Conservation (phyloP, 2,329 filamentous ascomycete genomes). For the Penicillium vulpinum region DNA sequence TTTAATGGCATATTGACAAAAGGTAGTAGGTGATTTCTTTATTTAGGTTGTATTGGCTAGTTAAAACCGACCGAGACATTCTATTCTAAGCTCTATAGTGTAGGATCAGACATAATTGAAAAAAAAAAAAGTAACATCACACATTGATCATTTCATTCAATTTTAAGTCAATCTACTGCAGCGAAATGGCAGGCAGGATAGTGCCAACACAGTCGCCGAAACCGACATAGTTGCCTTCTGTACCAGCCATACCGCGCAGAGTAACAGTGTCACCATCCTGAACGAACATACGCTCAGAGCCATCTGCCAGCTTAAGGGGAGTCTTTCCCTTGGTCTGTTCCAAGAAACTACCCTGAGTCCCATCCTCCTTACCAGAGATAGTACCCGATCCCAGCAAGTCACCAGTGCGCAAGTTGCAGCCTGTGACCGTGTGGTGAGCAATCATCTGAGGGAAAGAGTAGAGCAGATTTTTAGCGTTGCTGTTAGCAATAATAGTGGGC, state of each 20-base stretch:
- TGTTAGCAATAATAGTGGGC: slow-evolving; percentile 60
- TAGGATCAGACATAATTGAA: neutral
- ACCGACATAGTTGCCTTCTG: slow-evolving; percentile 67
- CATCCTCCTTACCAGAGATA: slow-evolving; percentile 64
- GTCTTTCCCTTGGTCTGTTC: slow-evolving; percentile 72
- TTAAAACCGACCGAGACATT: neutral
- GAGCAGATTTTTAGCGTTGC: slow-evolving; percentile 67
- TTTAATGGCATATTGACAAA: neutral
- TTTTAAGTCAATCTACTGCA: slow-evolving; percentile 21
- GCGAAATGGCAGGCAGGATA: slow-evolving; percentile 53
- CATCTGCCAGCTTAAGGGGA: slow-evolving; percentile 60
- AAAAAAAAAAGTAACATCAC: slow-evolving; percentile 1
- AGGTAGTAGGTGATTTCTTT: neutral
- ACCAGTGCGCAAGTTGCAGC: slow-evolving; percentile 71
- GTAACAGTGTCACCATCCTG: slow-evolving; percentile 72
- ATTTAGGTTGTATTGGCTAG: neutral
- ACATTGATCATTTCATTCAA: slow-evolving; percentile 5
- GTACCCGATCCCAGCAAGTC: slow-evolving; percentile 78
- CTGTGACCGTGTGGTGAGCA: slow-evolving; percentile 73
- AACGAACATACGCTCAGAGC: slow-evolving; percentile 69
- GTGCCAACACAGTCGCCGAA: slow-evolving; percentile 72
- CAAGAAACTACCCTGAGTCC: slow-evolving; percentile 66
- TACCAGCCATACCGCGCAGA: slow-evolving; percentile 66
- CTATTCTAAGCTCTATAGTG: slow-evolving; percentile 6
- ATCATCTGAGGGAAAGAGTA: slow-evolving; percentile 84